Evolutionary conservation across 1,284 basidiomycete species (phyloP), one percentile per base, ranked within the genome.

Genomic region (Cutaneotrichosporon spelunceum): DNA sequence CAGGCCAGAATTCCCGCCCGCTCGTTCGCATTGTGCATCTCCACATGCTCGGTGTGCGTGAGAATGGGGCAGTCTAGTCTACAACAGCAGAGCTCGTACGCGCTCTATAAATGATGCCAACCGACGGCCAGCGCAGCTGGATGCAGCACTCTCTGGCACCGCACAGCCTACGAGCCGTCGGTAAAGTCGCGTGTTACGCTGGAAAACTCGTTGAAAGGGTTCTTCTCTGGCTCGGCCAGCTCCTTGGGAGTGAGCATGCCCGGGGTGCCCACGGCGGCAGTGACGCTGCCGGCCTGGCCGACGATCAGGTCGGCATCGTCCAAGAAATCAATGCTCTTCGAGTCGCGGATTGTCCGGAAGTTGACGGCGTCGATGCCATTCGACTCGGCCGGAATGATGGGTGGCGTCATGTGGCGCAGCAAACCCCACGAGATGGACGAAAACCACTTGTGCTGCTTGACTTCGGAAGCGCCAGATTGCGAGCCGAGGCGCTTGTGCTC

Each of bases 401-500:
- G 95, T 60, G 95, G 96, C 71, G 88, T 88, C 72, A 87, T 88
- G 81, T 99, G 90, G 68, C 96, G 85, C 75, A 99, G 80, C 66
- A 99, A 82, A 27, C 95, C 96, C 96, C 95, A 99, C 79, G 92
- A 95, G 76, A 96, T 87, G 73, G 90, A 91, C 29, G 84, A 82
- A 81, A 99, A 99, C 96, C 96, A 99, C 78, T 93, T 96, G 84
- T 98, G 94, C 70, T 91, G 89, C 83, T 99, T 99, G 72, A 99
- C 93, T 80, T 99, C 96, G 71, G 91, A 94, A 52, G 96, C 96
- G 44, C 96, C 96, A 65, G 88, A 92, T 77, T 86, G 87, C 78
- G 90, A 92, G 52, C 95, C 95, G 58, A 99, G 80, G 59, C 95
- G 86, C 68, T 87, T 88, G 72, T 85, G 83, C 79, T 99, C 95